A percentile compares a stretch with the other conserved stretches of the same genome.
Evolutionary conservation across 495 filamentous ascomycete species (phyloP).

Genomic region (Hyaloscypha bicolor): DNA sequence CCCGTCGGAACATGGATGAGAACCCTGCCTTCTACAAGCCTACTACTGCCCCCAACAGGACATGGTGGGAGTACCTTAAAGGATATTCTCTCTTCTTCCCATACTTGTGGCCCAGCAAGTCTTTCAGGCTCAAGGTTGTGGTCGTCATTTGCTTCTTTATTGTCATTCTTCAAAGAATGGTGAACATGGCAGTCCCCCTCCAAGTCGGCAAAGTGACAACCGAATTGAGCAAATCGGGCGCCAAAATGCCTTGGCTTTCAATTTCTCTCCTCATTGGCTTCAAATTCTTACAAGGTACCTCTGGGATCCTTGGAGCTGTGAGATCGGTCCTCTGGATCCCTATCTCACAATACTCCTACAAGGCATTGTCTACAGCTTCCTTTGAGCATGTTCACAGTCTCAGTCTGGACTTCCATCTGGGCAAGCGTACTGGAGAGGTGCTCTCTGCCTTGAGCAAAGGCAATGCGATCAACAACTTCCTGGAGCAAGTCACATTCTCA

Average conservation of each 20-base stretch:
- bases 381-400: slow-evolving; percentile 97
- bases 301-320: slow-evolving; percentile 80
- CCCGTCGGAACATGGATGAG: slow-evolving; percentile 35
- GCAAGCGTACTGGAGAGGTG: slow-evolving; percentile 96
- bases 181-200: slow-evolving; percentile 80
- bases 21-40: slow-evolving; percentile 55
- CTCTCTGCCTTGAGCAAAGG: slow-evolving; percentile 94
- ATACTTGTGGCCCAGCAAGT: slow-evolving; percentile 89
- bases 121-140: slow-evolving; percentile 67
- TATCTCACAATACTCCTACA: slow-evolving; percentile 94
- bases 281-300: slow-evolving; percentile 84
- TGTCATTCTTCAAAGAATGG: slow-evolving; percentile 70
- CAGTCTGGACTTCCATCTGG: slow-evolving; percentile 93
- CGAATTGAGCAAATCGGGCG: slow-evolving; percentile 46
- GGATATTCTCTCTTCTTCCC: slow-evolving; percentile 90
- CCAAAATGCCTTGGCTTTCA: slow-evolving; percentile 63
- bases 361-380: slow-evolving; percentile 87
- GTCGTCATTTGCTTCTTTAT: slow-evolving; percentile 81
- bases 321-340: slow-evolving; percentile 91
- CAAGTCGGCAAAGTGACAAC: slow-evolving; percentile 76
- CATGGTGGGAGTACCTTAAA: slow-evolving; percentile 85
- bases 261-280: slow-evolving; percentile 81
- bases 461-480: slow-evolving; percentile 92
- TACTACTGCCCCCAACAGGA: slow-evolving; percentile 44
- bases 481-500: slow-evolving; percentile 94